phyloP scores from a whole-genome alignment of 1,139 yeast species.

The Williopsis jadinii region DNA sequence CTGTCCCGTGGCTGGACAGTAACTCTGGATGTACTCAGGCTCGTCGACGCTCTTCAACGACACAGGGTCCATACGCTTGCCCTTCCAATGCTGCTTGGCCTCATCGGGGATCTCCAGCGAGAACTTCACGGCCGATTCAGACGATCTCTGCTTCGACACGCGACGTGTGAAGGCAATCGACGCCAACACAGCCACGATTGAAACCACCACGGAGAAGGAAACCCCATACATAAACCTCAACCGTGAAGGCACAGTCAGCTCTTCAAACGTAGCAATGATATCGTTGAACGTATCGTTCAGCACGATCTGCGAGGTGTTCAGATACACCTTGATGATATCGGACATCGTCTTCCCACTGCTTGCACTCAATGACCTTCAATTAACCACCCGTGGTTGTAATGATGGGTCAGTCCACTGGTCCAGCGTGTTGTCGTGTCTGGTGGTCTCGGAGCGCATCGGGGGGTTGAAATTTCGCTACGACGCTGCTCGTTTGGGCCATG shows the following conservation, averaged over 20 bases:
- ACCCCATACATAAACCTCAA: slow-evolving; percentile 12
- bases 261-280: slow-evolving; percentile 13
- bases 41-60: slow-evolving; percentile 39
- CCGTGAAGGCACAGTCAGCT: slow-evolving; percentile 8
- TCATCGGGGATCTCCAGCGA: slow-evolving; percentile 67
- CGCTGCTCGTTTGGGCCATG: too few species aligned
- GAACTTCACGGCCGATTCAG: slow-evolving; percentile 38
- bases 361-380: too few species aligned
- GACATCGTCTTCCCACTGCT: slow-evolving; percentile 2
- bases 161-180: slow-evolving; percentile 21
- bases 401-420: too few species aligned
- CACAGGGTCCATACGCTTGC: slow-evolving; percentile 62
- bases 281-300: slow-evolving; percentile 19
- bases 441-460: too few species aligned
- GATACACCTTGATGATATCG: slow-evolving; percentile 15
- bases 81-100: slow-evolving; percentile 90
- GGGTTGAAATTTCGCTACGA: too few species aligned
- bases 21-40: slow-evolving; percentile 65
- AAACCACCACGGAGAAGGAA: slow-evolving; percentile 23
- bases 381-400: too few species aligned
- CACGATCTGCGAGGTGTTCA: slow-evolving; percentile 16
- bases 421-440: too few species aligned
- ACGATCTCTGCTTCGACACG: slow-evolving; percentile 15
- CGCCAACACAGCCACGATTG: slow-evolving; percentile 17
- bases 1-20: slow-evolving; percentile 96